A percentile compares a stretch with the other conserved stretches of the same genome.
These are phyloP conservation scores for Cardamine resedifolia DNA, from an alignment of 345 rosid species.

Conservation along the genomic window DNA sequence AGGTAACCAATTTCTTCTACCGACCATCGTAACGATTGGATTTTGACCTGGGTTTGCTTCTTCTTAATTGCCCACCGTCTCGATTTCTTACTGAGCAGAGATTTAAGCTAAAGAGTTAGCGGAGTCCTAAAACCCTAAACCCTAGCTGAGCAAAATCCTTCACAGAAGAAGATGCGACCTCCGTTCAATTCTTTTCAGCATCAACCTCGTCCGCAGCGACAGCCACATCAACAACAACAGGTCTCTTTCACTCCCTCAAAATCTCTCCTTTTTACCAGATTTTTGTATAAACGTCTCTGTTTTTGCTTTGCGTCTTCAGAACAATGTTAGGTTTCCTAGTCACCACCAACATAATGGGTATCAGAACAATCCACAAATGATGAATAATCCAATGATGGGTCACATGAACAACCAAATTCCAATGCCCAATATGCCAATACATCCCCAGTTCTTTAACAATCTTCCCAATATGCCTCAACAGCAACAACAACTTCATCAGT, in stretches of 20 bases:
- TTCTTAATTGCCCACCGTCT: neutral
- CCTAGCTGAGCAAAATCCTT: neutral
- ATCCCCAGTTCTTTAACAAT: constrained; percentile 33
- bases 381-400: constrained; percentile 40
- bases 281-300: neutral
- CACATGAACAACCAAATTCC: constrained; percentile 40
- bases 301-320: constrained; percentile 18
- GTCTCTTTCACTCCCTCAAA: constrained; percentile 9
- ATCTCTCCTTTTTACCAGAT: neutral
- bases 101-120: neutral
- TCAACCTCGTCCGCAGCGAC: constrained; percentile 24
- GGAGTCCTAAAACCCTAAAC: constrained; percentile 31
- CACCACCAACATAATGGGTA: constrained; percentile 28
- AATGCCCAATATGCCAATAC: constrained; percentile 26
- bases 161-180: constrained; percentile 32
- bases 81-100: neutral
- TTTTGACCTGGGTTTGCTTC: neutral
- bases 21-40: neutral
- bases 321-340: constrained; percentile 21
- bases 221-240: constrained; percentile 32
- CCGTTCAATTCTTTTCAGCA: constrained; percentile 33
- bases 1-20: constrained; percentile 1
- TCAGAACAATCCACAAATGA: constrained; percentile 45
- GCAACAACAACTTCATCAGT: constrained; percentile 40
- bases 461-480: constrained; percentile 37